These are phyloP conservation scores for Protomyces lactucae-debilis DNA, from an alignment of 1,139 yeast genomes.

Conservation along the genomic window DNA sequence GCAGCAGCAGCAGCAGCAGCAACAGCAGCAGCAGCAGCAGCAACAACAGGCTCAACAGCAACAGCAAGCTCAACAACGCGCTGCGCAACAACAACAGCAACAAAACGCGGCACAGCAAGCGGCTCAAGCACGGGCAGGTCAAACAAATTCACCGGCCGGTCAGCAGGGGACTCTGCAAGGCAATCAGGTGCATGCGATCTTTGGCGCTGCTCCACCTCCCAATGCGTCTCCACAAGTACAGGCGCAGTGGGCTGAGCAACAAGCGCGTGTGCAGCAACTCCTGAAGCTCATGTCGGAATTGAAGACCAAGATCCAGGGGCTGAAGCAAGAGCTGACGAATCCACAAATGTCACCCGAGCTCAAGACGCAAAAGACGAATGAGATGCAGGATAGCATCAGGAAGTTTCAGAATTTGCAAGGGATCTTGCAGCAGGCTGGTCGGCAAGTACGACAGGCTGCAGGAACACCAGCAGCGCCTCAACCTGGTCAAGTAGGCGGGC, in stretches of 20 bases:
- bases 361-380: conserved; percentile 27
- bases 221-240: conserved; percentile 21
- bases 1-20: conserved; percentile 2
- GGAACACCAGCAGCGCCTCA: not conserved
- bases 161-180: not conserved
- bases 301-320: conserved; percentile 21
- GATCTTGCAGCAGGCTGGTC: conserved; percentile 8
- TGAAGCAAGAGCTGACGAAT: conserved; percentile 9
- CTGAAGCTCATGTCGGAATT: conserved; percentile 14
- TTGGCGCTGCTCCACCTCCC: conserved; percentile 14
- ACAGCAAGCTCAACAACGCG: conserved; percentile 13
- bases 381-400: conserved; percentile 26
- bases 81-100: conserved; percentile 1
- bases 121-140: not conserved
- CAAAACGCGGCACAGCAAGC: not conserved
- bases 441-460: conserved; percentile 15
- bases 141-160: not conserved
- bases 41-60: conserved; percentile 2
- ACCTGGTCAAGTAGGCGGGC: not conserved
- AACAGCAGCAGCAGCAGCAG: conserved; percentile 17
- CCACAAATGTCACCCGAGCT: conserved; percentile 15
- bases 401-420: conserved; percentile 27
- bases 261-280: conserved; percentile 21
- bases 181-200: conserved; percentile 13
- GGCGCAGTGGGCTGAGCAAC: conserved; percentile 27